phyloP scores from a whole-genome alignment of 2,329 filamentous ascomycete genomes.

The Trichoderma sp. region DNA sequence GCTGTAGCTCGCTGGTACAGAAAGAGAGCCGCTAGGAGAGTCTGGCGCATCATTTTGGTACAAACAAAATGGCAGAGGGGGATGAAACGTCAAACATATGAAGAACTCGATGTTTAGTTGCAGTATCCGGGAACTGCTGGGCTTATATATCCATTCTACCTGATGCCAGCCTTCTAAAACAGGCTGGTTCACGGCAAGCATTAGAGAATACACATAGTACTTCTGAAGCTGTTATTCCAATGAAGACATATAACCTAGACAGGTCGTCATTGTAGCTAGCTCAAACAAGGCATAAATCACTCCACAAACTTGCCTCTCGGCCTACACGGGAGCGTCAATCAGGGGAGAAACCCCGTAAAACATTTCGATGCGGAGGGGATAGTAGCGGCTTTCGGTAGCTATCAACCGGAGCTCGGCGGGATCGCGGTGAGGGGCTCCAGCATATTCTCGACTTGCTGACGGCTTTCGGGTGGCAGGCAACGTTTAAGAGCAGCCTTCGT shows the following conservation, averaged over 20 bases:
- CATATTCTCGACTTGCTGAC: not conserved
- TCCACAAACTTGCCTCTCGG: not conserved
- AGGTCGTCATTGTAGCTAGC: slow-evolving; percentile 3
- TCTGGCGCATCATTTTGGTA: not conserved
- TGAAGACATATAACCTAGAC: not conserved
- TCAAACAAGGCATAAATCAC: not conserved
- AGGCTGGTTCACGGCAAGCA: not conserved
- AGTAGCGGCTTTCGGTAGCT: not conserved
- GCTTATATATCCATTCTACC: not conserved
- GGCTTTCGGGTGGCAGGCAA: not conserved
- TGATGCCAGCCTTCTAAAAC: not conserved
- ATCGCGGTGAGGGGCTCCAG: not conserved
- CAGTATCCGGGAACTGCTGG: not conserved
- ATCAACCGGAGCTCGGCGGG: not conserved
- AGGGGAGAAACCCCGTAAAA: not conserved
- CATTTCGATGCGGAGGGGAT: not conserved
- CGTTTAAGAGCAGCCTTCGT: not conserved
- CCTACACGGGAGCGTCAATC: not conserved
- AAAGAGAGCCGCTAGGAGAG: not conserved
- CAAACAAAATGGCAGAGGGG: not conserved
- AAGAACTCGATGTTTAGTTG: too few species aligned
- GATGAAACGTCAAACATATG: too few species aligned
- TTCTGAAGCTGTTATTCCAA: not conserved
- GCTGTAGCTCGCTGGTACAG: not conserved
- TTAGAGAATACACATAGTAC: not conserved